Base-by-base conservation (phyloP, 768 basidiomycete genomes). In the Thelephora aurantiotincta region DNA sequence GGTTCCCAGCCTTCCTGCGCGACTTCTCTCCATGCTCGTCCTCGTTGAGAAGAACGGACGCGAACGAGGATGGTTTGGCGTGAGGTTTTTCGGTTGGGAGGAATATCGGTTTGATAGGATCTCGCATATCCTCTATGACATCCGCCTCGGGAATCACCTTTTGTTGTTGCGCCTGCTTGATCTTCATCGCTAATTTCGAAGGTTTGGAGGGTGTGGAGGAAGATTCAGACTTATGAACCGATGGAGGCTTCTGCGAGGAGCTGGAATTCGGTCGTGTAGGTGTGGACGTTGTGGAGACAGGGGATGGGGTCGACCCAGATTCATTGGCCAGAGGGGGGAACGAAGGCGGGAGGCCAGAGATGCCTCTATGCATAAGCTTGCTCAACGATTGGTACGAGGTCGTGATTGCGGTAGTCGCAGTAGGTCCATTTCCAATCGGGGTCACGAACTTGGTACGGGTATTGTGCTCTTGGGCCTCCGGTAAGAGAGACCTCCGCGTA, bases 371-470 rank as follows among this genome's bases (percentile, higher is more conserved):
- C 77, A 41, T 41, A 6, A 87, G 67, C 53, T 74, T 79, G 57
- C 73, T 73, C 23, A 86, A 67, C 6, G 79, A 76, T 50, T 86
- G 84, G 52, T 85, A 86, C 0, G 80, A 78, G 2, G 85, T 87
- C 0, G 85, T 88, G 56, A 88, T 88, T 1, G 85, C 85, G 13
- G 84, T 86, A 0, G 85, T 88, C 11, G 77, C 85, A n/a, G 82
- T 78, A 2, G 81, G 65, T 0, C 85, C 83, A 56, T 88, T 88
- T n/a, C 81, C 82, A 41, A 82, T 84, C 1, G 86, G 85, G 13
- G 75, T 81, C 11, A 86, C 63, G 57, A 80, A 83, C 57, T 86
- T 78, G 5, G 85, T 87, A 44, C 63, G 74, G 43, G 72, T 53
- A 42, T 61, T 64, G n/a, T 70, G 71, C 47, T 74, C 61, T 6